Percentiles rank a stretch among this genome's conserved stretches.
phyloP scores from a whole-genome alignment of 805 yeast species.

The Suhomyces kilbournensis region DNA sequence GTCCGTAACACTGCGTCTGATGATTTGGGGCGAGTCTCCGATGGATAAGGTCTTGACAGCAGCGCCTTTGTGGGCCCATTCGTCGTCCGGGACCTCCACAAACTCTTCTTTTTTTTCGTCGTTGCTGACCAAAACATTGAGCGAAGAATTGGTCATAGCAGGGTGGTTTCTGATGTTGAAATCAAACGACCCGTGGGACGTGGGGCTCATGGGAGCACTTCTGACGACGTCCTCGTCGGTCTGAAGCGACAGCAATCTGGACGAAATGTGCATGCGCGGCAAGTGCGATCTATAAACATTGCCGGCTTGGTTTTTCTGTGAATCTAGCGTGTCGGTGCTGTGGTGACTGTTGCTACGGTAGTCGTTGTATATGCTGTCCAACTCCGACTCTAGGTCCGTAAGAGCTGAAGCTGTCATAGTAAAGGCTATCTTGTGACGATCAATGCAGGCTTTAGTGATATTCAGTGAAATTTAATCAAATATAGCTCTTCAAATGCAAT shows the following conservation, averaged over 20 bases:
- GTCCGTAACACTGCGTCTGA: constrained; percentile 38
- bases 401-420: neutral
- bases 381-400: constrained; percentile 18
- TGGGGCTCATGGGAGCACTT: constrained; percentile 31
- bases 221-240: constrained; percentile 12
- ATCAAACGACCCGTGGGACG: constrained; percentile 29
- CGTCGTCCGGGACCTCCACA: constrained; percentile 8
- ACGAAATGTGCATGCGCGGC: constrained; percentile 20
- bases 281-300: constrained; percentile 2
- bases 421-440: no score
- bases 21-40: constrained; percentile 18
- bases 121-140: constrained; percentile 28
- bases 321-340: constrained; percentile 29
- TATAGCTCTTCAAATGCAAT: no score
- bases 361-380: constrained; percentile 24
- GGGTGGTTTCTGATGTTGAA: constrained; percentile 20
- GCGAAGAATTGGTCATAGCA: constrained; percentile 32
- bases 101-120: neutral
- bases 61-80: constrained; percentile 37
- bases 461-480: no score
- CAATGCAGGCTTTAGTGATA: no score
- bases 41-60: constrained; percentile 25
- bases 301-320: constrained; percentile 15
- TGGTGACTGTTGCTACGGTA: constrained; percentile 8
- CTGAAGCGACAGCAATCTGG: constrained; percentile 21